Conservation (phyloP, 176 grass and related monocot genomes). For the Rhynchospora breviuscula region DNA sequence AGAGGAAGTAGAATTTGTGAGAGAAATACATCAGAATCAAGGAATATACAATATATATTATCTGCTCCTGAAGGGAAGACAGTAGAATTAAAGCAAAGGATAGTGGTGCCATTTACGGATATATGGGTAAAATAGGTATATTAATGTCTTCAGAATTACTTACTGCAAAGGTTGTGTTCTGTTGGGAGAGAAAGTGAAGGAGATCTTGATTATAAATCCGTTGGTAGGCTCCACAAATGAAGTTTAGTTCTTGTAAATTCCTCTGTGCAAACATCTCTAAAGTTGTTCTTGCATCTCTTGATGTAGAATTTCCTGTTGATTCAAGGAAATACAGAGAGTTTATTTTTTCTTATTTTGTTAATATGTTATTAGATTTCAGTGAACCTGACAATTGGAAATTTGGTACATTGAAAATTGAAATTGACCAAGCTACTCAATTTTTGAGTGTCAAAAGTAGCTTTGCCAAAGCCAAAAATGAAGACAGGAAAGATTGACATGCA, state of each 20-base stretch:
- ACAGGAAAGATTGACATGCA: background rate
- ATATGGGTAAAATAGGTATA: background rate
- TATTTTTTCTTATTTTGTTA: background rate
- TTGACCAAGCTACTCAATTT: background rate
- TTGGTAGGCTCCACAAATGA: background rate
- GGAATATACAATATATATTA: background rate
- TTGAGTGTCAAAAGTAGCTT: background rate
- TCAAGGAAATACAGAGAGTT: background rate
- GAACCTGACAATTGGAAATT: background rate
- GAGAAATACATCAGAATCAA: background rate
- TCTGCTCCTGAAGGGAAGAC: background rate
- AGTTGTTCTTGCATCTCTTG: background rate
- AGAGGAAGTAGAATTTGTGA: background rate
- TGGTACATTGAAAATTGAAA: background rate
- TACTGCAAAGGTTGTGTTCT: constrained; percentile 7
- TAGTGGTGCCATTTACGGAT: background rate
- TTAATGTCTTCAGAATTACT: background rate
- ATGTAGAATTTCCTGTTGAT: background rate
- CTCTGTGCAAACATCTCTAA: background rate
- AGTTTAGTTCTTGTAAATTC: background rate
- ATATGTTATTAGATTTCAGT: background rate
- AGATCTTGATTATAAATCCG: constrained; percentile 12
- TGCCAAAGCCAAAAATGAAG: background rate
- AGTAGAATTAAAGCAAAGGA: background rate
- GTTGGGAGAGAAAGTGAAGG: constrained; percentile 5